These are phyloP conservation scores for Leucocoprinus sp. DNA, from an alignment of 768 basidiomycete species.

Conservation along the genomic window DNA sequence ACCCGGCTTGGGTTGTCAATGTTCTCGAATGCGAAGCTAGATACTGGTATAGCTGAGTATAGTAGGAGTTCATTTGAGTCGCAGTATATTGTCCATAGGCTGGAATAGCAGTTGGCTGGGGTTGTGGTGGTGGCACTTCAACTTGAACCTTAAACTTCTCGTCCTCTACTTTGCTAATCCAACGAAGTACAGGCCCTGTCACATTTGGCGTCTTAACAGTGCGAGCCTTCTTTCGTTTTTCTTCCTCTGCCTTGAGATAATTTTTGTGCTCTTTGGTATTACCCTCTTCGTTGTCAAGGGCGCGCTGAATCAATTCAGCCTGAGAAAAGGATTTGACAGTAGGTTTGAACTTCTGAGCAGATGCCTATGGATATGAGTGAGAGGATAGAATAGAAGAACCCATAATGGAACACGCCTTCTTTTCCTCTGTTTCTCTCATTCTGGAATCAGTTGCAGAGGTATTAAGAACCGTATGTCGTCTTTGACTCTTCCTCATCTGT, in stretches of 20 bases:
- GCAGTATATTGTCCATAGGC: background rate
- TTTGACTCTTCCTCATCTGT: constrained; percentile 49
- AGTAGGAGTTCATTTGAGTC: background rate
- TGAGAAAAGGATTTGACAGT: constrained; percentile 56
- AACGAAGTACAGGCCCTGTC: constrained; percentile 62
- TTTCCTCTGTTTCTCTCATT: constrained; percentile 55
- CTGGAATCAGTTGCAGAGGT: constrained; percentile 59
- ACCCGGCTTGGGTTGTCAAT: background rate
- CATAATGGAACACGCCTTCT: constrained; percentile 35
- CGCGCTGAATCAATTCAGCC: constrained; percentile 75
- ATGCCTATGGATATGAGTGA: constrained; percentile 30
- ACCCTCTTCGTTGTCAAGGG: constrained; percentile 81
- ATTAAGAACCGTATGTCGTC: constrained; percentile 63
- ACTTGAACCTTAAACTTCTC: constrained; percentile 32
- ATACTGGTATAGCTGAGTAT: constrained; percentile 2
- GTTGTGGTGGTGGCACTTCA: constrained; percentile 16
- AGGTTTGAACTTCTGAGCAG: constrained; percentile 49
- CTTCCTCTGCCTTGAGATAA: constrained; percentile 75
- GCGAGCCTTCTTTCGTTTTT: constrained; percentile 63
- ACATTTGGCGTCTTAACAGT: constrained; percentile 49
- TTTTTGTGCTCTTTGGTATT: constrained; percentile 73
- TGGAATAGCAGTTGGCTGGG: constrained; percentile 20
- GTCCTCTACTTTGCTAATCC: constrained; percentile 61
- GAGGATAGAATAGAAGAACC: background rate
- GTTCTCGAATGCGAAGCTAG: background rate